Conservation (phyloP, 2,329 filamentous ascomycete genomes). For the Hortaea werneckii region DNA sequence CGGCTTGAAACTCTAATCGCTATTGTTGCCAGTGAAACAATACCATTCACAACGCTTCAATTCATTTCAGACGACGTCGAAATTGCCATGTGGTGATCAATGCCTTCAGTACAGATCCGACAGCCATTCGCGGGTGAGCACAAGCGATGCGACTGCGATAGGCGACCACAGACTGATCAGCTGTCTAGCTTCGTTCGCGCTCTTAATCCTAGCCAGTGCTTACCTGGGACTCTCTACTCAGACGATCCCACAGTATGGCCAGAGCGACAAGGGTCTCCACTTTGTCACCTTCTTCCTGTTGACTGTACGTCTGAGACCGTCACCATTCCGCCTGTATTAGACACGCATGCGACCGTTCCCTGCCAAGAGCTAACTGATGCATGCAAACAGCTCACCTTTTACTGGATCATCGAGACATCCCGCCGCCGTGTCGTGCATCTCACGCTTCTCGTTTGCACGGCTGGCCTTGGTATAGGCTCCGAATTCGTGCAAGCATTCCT, state of each 20-base stretch:
- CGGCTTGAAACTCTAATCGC: too few relatives aligned
- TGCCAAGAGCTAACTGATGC: not conserved
- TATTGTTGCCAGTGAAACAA: too few relatives aligned
- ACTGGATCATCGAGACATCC: conserved; percentile 91
- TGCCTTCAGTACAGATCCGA: conserved; percentile 65
- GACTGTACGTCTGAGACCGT: conserved; percentile 42
- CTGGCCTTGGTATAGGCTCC: conserved; percentile 60
- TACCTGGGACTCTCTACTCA: conserved; percentile 66
- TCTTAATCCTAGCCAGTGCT: conserved; percentile 58
- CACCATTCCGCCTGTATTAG: not conserved
- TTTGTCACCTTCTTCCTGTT: conserved; percentile 81
- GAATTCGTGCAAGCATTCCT: conserved; percentile 68
- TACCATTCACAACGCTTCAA: not conserved
- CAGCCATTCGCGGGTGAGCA: conserved; percentile 75
- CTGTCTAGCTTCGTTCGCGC: conserved; percentile 36
- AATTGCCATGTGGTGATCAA: conserved; percentile 6
- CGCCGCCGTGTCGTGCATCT: conserved; percentile 77
- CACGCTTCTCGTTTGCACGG: conserved; percentile 70
- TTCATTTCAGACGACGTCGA: not conserved
- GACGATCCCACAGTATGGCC: conserved; percentile 51
- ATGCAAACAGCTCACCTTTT: conserved; percentile 47
- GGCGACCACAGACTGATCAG: not conserved
- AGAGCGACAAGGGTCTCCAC: conserved; percentile 77
- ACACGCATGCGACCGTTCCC: too few relatives aligned
- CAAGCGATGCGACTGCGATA: not conserved